Conservation (phyloP, 768 basidiomycete genomes). For the Lepiota subincarnata region DNA sequence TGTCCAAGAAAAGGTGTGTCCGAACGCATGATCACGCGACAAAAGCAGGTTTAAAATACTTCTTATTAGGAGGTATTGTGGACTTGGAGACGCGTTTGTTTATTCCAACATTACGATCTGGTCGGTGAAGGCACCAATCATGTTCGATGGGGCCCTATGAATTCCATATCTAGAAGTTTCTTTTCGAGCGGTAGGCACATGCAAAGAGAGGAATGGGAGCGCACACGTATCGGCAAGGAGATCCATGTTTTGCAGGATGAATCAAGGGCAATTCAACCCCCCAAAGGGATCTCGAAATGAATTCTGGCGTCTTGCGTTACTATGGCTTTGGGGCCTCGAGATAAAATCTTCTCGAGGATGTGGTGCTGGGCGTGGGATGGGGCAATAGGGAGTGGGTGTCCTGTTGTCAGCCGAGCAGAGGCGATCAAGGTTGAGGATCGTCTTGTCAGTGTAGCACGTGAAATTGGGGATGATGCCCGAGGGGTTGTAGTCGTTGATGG, state of each 20-base stretch:
- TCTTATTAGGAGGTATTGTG: too few relatives aligned
- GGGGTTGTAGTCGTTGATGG: constrained; percentile 6
- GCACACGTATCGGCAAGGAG: not conserved
- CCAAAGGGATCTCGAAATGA: not conserved
- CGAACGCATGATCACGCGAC: too few relatives aligned
- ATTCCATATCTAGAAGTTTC: not conserved
- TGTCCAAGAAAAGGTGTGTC: too few relatives aligned
- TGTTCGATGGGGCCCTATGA: not conserved
- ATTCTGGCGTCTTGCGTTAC: not conserved
- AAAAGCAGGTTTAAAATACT: too few relatives aligned
- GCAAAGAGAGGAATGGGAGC: too few relatives aligned
- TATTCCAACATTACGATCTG: too few relatives aligned
- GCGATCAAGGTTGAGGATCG: constrained; percentile 4
- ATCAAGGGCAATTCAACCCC: not conserved
- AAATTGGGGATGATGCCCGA: not conserved
- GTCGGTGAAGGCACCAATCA: not conserved
- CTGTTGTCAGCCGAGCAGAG: not conserved
- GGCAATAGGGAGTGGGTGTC: too few relatives aligned
- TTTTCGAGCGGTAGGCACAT: too few relatives aligned
- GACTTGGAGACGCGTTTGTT: too few relatives aligned
- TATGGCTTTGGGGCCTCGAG: too few relatives aligned
- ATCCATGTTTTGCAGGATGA: not conserved
- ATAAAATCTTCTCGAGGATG: not conserved
- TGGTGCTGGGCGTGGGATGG: not conserved
- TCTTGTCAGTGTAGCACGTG: not conserved